Percentiles rank a stretch among this genome's conserved stretches.
phyloP scores from a whole-genome alignment of 2,329 filamentous ascomycete species.

The Capronia epimyces region DNA sequence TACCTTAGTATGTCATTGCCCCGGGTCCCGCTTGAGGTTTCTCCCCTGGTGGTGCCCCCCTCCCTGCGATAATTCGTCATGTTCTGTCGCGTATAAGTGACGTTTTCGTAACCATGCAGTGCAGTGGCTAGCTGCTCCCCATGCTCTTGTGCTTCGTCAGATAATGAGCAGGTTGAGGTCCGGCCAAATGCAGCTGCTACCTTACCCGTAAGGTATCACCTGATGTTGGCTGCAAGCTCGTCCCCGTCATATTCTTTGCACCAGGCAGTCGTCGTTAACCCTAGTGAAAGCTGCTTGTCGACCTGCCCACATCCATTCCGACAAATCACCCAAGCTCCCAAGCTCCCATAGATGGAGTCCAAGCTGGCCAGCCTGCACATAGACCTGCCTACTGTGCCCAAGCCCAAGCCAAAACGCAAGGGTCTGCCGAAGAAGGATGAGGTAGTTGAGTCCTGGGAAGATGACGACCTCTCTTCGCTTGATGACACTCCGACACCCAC shows the following conservation, averaged over 20 bases:
- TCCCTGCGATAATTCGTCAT: conserved; percentile 4
- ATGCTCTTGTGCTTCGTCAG: neutral
- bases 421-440: conserved; percentile 32
- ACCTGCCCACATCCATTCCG: neutral
- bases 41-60: neutral
- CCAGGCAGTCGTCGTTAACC: too few relatives aligned
- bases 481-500: conserved; percentile 20
- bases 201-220: neutral
- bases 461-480: conserved; percentile 27
- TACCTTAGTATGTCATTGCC: neutral
- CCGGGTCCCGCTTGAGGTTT: neutral
- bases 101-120: neutral
- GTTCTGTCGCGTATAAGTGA: conserved; percentile 3
- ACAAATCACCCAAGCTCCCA: too few relatives aligned
- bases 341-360: conserved; percentile 14
- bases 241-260: too few relatives aligned
- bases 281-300: neutral
- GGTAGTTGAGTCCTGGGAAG: conserved; percentile 68
- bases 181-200: neutral
- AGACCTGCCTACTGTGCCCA: conserved; percentile 24
- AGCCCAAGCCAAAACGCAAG: conserved; percentile 22
- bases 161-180: neutral
- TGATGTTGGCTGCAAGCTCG: neutral
- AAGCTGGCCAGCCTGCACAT: conserved; percentile 23
- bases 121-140: neutral